phyloP scores from a whole-genome alignment of 768 basidiomycete genomes.

The Lactarius akahatsu region DNA sequence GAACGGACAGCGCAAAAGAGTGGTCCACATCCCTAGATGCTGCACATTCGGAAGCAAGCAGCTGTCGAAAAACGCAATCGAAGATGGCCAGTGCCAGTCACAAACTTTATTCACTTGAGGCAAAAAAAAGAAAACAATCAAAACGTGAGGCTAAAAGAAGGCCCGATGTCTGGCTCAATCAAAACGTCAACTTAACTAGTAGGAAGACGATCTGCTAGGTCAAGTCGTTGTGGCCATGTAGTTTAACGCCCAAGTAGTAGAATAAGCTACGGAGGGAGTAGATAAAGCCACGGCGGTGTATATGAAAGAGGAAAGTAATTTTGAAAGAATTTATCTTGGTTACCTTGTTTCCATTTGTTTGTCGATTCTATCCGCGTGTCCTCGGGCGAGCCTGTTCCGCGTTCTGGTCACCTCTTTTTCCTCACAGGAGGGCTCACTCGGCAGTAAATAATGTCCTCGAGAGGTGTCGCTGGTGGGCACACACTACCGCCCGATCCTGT shows the following conservation, averaged over 20 bases:
- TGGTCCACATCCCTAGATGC: neutral
- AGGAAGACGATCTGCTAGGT: constrained; percentile 61
- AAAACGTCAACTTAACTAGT: constrained; percentile 48
- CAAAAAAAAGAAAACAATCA: neutral
- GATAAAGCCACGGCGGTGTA: constrained; percentile 53
- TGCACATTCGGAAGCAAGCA: neutral
- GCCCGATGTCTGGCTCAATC: constrained; percentile 34
- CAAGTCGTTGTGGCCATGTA: constrained; percentile 53
- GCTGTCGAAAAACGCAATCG: neutral
- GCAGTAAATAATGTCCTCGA: constrained; percentile 23
- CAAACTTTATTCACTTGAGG: neutral
- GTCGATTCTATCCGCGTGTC: neutral
- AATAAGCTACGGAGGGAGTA: constrained; percentile 49
- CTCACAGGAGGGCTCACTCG: neutral
- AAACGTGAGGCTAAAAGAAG: neutral
- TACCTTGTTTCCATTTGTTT: constrained; percentile 1
- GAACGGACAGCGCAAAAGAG: neutral
- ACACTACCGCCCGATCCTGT: constrained; percentile 51
- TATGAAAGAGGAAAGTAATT: neutral
- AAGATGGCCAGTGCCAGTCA: neutral
- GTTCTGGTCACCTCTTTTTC: constrained; percentile 12
- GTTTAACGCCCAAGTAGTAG: constrained; percentile 66
- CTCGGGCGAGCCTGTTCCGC: neutral
- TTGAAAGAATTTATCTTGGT: neutral
- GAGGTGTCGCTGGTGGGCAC: constrained; percentile 24